Conservation (phyloP, 177 flowering plant species). For the Vitis hybrid region DNA sequence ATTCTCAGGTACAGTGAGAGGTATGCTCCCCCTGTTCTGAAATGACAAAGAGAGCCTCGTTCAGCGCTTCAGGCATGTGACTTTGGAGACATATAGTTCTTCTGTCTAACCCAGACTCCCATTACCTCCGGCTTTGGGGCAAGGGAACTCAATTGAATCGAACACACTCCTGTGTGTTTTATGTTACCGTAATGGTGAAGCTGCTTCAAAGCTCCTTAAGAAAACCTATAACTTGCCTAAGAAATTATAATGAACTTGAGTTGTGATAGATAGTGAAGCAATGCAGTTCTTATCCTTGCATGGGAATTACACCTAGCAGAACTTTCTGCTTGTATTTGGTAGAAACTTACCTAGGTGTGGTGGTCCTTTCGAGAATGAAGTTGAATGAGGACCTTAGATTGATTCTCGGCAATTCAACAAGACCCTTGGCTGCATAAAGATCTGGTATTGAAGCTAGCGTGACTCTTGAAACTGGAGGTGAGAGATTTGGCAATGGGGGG, state of each 20-base stretch:
- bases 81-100: constrained; percentile 68
- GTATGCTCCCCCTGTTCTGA: constrained; percentile 76
- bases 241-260: constrained; percentile 46
- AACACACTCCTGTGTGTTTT: constrained; percentile 86
- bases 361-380: background rate
- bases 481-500: no score
- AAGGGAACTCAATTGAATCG: constrained; percentile 85
- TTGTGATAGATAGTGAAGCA: background rate
- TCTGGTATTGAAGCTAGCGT: no score
- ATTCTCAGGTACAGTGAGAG: constrained; percentile 54
- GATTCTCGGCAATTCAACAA: no score
- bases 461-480: no score
- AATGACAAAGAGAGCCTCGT: constrained; percentile 78
- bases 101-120: constrained; percentile 82
- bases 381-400: no score
- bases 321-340: constrained; percentile 14
- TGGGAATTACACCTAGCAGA: background rate
- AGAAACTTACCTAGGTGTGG: background rate
- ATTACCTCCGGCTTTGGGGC: constrained; percentile 83
- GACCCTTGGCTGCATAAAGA: no score
- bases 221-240: constrained; percentile 87
- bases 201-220: constrained; percentile 83
- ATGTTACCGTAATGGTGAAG: constrained; percentile 89
- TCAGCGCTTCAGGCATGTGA: constrained; percentile 65
- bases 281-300: background rate